Evolutionary conservation across 2,329 filamentous ascomycete genomes (phyloP), one percentile per base, ranked within the genome.

Genomic region (Tolypocladium tropicale): DNA sequence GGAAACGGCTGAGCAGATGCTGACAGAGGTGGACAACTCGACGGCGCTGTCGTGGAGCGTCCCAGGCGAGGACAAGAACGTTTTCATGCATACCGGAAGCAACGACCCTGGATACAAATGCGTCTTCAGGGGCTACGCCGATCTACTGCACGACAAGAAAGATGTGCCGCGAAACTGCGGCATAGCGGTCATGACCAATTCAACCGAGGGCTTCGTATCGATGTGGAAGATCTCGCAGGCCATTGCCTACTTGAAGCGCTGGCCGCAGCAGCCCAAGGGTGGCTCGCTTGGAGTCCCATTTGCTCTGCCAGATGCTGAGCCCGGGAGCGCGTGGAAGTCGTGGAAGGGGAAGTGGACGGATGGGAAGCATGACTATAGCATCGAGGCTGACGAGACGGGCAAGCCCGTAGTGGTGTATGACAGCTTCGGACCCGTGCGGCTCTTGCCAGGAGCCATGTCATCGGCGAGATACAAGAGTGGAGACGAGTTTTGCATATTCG

Each of bases 101-200:
- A 63, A 64, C 11, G 46, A 48, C 6, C 62, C 61, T 0, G 60
- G 60, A n/a, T 64, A 57, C 48, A 36, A 58, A 18, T 61, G 61
- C 30, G 49, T 53, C 33, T 52, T 58, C 10, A 37, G 55, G 4
- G 63, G 62, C 0, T 64, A 58, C 14, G 62, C 58, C 2, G 32
- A 56, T 1, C 30, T 57, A 2, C 41, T 53, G 18, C n/a, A 16
- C 1, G 28, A 41, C 1, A 53, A 54, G 2, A 33, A 53, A 9
- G 34, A 41, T 32, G 55, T 62, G 12, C 60, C 60, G 5, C 49
- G 34, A 6, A 55, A 59, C 32, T 63, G 56, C 6, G 63, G 61
- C 14, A 52, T 62, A 2, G 57, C 57, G 25, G 51, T 64, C 34
- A 64, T 64, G 63, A 60, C 60, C 2, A 64, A 64, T 46, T 58